Base-by-base conservation (phyloP, 306 rosid species). In the Lablab purpureus region DNA sequence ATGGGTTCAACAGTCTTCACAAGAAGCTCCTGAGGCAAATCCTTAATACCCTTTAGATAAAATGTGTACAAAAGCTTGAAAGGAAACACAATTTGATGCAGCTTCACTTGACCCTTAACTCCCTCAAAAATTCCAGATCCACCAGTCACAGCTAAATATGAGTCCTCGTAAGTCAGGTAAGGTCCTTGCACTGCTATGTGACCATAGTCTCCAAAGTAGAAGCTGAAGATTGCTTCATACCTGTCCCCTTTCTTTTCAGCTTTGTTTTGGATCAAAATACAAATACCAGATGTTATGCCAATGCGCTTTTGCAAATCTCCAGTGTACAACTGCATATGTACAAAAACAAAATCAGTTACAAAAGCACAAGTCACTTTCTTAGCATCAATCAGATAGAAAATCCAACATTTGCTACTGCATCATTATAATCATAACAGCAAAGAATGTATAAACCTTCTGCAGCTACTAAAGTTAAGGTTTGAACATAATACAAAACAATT, bases 111-210 rank as follows among this genome's bases (percentile, higher is more conserved):
- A 0, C 94, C 94, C 1, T 17, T 56, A 43, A 67, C 94, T 0
- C 94, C 94, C 46, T 83, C 94, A 23, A 90, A 90, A 11, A 90
- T 79, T 1, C 94, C 94, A 19, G 92, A 81, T 4, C 94, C 94
- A 32, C 94, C 92, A 2, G 92, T 90, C 27, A 90, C 91, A 13
- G 91, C 80, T 21, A 90, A 71, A 6, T 77, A 83, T 2, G 88
- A 79, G 79, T 88, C 91, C 78, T 90, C 86, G 6, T 90, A 88
- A 1, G 94, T 90, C 6, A 90, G 37, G 13, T 90, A 90, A 0
- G 83, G 54, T 13, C 92, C 94, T 19, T 88, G 94, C 15, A 90
- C 89, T 0, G 92, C 67, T 6, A 90, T n/a, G 59, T 85, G 89
- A 37, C 94, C 94, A 73, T 88, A 88, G 43, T 87, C 86, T 6